phyloP scores from a whole-genome alignment of 2,329 filamentous ascomycete genomes.

The Dactylella cylindrospora region DNA sequence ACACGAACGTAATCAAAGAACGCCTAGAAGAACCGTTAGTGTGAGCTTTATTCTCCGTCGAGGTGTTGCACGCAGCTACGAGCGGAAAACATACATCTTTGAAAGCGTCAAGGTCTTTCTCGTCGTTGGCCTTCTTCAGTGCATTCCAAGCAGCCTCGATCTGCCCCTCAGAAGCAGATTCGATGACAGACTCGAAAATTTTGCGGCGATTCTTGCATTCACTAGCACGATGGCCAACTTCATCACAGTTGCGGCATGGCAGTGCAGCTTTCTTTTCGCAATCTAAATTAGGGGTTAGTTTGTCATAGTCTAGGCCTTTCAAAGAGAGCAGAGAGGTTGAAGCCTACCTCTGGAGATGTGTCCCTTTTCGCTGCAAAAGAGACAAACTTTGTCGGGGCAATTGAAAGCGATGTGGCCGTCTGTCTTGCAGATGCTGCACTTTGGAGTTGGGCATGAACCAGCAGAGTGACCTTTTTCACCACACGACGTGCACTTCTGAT shows the following conservation, averaged over 20 bases:
- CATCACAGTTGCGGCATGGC: constrained; percentile 63
- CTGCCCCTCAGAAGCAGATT: background rate
- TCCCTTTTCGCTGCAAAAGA: constrained; percentile 60
- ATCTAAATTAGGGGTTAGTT: constrained; percentile 15
- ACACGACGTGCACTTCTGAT: constrained; percentile 15
- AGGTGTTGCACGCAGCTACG: no score
- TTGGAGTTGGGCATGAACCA: constrained; percentile 18
- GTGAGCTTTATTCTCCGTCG: background rate
- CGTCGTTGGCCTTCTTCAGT: constrained; percentile 58
- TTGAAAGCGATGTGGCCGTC: constrained; percentile 56
- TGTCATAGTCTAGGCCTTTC: no score
- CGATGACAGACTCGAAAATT: constrained; percentile 15
- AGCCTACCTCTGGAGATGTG: constrained; percentile 29
- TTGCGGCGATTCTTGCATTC: constrained; percentile 61
- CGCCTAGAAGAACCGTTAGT: constrained; percentile 45
- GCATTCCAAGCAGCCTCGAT: constrained; percentile 62
- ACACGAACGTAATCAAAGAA: constrained; percentile 63
- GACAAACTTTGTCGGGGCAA: constrained; percentile 56
- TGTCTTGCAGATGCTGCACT: constrained; percentile 25
- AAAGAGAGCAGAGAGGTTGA: background rate
- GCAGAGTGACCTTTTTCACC: constrained; percentile 18
- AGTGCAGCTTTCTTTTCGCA: constrained; percentile 23
- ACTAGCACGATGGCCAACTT: constrained; percentile 61
- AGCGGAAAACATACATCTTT: constrained; percentile 59
- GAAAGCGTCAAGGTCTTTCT: constrained; percentile 64